phyloP scores from a whole-genome alignment of 257 asterid species.

The Paulownia fortunei region DNA sequence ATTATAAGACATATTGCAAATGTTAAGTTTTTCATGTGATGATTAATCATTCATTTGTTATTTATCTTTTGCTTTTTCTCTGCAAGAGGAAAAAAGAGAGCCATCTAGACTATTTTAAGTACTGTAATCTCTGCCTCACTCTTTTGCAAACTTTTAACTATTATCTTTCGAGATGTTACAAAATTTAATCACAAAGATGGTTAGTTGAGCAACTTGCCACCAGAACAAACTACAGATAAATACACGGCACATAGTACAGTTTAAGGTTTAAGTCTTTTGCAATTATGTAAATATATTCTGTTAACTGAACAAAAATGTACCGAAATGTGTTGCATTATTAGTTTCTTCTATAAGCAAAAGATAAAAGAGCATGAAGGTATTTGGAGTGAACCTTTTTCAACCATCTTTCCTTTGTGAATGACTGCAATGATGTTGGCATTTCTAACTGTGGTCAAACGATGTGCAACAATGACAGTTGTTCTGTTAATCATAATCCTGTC shows the following conservation, averaged over 20 bases:
- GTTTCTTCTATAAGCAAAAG: background rate
- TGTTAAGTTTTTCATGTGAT: background rate
- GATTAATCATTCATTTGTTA: background rate
- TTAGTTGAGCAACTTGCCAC: background rate
- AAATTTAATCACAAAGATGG: background rate
- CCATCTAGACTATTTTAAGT: background rate
- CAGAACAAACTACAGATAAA: background rate
- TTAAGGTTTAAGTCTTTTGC: background rate
- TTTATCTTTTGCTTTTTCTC: background rate
- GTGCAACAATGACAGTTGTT: conserved; percentile 84
- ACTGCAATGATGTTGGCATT: conserved; percentile 83
- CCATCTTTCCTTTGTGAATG: conserved; percentile 78
- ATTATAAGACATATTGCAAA: background rate
- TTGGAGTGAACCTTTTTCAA: conserved; percentile 64
- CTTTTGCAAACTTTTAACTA: background rate
- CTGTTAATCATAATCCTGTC: conserved; percentile 86
- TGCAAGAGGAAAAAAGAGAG: background rate
- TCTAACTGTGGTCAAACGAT: conserved; percentile 78
- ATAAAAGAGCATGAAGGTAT: background rate
- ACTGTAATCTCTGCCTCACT: background rate
- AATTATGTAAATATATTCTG: background rate
- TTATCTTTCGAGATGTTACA: background rate
- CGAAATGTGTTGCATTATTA: background rate
- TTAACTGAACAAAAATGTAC: background rate
- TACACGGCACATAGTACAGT: background rate